Conservation (phyloP, 2,329 filamentous ascomycete genomes). For the Venturiaceae sp. region DNA sequence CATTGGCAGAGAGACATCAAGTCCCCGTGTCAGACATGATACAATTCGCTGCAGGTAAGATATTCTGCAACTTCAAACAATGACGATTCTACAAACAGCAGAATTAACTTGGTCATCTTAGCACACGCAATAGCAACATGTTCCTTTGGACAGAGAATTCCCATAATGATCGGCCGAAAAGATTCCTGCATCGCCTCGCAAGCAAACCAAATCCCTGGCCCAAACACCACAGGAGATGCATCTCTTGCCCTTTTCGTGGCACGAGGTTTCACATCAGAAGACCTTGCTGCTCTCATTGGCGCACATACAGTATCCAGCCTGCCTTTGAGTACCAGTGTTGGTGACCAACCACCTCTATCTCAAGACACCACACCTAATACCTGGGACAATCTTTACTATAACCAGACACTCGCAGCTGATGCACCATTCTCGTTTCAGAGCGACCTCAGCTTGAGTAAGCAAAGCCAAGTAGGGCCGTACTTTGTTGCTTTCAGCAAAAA, state of each 20-base stretch:
- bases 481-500: background rate
- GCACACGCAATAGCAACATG: constrained; percentile 38
- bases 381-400: constrained; percentile 14
- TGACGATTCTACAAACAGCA: constrained; percentile 7
- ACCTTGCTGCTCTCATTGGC: constrained; percentile 44
- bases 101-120: constrained; percentile 1
- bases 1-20: constrained; percentile 29
- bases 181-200: background rate
- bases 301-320: constrained; percentile 40
- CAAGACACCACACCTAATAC: constrained; percentile 9
- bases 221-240: constrained; percentile 27
- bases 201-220: constrained; percentile 16
- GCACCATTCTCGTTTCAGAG: constrained; percentile 19
- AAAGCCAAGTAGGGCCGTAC: background rate
- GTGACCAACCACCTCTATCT: no score
- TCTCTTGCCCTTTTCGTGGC: constrained; percentile 38
- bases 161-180: constrained; percentile 24
- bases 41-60: constrained; percentile 33
- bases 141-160: constrained; percentile 40
- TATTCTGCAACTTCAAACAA: constrained; percentile 5
- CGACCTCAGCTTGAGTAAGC: constrained; percentile 18
- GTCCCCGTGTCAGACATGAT: constrained; percentile 46
- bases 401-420: constrained; percentile 16
- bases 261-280: constrained; percentile 40
- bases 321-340: constrained; percentile 22